These are phyloP conservation scores for Salmacisia buchloeana DNA, from an alignment of 1,284 basidiomycete species.

Conservation along the genomic window DNA sequence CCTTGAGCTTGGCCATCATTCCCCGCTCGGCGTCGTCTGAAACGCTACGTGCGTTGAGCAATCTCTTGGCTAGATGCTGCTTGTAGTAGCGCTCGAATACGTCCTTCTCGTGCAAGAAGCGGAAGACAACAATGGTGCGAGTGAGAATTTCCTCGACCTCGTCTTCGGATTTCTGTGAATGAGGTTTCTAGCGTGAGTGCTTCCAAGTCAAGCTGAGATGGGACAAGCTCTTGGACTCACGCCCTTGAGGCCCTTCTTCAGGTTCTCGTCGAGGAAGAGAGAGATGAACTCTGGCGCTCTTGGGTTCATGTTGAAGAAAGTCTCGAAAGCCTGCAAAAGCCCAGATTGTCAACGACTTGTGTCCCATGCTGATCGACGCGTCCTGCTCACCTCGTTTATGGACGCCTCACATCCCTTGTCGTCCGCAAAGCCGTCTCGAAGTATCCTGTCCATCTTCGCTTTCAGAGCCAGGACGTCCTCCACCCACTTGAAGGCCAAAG, in stretches of 20 bases:
- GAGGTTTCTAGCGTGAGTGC: no score
- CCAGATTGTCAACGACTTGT: background rate
- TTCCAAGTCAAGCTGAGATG: no score
- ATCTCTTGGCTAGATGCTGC: slow-evolving; percentile 83
- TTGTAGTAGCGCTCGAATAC: slow-evolving; percentile 99
- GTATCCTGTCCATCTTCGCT: slow-evolving; percentile 77
- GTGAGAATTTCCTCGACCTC: slow-evolving; percentile 85
- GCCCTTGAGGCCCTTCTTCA: slow-evolving; percentile 90
- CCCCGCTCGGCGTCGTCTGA: slow-evolving; percentile 96
- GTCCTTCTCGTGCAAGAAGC: slow-evolving; percentile 91
- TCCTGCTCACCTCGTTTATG: slow-evolving; percentile 68
- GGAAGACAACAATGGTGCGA: slow-evolving; percentile 92
- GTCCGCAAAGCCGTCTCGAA: slow-evolving; percentile 65
- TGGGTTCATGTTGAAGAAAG: slow-evolving; percentile 83
- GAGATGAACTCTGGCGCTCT: slow-evolving; percentile 92
- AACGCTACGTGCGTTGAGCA: slow-evolving; percentile 77
- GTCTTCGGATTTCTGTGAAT: slow-evolving; percentile 76
- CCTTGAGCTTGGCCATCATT: slow-evolving; percentile 96
- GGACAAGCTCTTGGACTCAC: slow-evolving; percentile 55
- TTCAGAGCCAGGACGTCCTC: slow-evolving; percentile 85
- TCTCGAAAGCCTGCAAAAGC: slow-evolving; percentile 71
- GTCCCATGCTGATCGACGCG: slow-evolving; percentile 3
- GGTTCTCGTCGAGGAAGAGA: slow-evolving; percentile 92
- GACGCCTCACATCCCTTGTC: slow-evolving; percentile 73
- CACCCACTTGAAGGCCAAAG: slow-evolving; percentile 81